Evolutionary conservation across 305 asterid genomes (phyloP).

Genomic region (Nicotiana rustica): DNA sequence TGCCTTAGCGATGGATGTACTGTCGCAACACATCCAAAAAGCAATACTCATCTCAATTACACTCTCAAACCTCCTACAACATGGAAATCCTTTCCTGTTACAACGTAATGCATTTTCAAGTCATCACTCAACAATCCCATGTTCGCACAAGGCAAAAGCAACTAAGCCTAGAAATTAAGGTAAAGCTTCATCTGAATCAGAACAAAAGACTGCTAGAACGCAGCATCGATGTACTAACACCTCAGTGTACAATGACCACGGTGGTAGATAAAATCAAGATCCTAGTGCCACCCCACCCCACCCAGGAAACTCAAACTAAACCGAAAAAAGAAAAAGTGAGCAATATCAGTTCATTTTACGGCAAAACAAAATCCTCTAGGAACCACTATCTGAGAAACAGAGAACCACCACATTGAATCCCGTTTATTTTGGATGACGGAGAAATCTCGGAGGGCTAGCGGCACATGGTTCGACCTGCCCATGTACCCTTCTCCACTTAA

Average conservation of each 20-base stretch:
- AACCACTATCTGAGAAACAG: neutral
- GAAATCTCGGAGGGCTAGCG: too few species aligned
- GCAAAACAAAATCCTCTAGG: neutral
- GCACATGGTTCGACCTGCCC: too few species aligned
- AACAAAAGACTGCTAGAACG: neutral
- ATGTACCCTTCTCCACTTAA: too few species aligned
- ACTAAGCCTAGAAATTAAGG: conserved; percentile 16
- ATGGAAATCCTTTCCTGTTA: neutral
- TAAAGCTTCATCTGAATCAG: neutral
- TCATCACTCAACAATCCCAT: neutral
- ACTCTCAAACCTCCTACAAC: conserved; percentile 17
- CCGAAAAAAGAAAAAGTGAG: neutral
- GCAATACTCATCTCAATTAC: neutral
- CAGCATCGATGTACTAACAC: neutral
- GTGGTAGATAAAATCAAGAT: neutral
- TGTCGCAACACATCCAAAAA: neutral
- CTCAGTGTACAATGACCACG: conserved; percentile 1
- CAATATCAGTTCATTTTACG: neutral
- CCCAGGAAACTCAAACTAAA: conserved; percentile 15
- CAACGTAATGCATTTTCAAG: conserved; percentile 14
- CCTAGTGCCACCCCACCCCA: too few species aligned
- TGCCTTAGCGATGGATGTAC: too few species aligned
- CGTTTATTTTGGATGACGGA: too few species aligned
- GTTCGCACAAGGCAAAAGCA: neutral
- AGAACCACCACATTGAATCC: conserved; percentile 6